Conservation (phyloP, 2,329 filamentous ascomycete genomes). For the Diaporthe aspalathi region DNA sequence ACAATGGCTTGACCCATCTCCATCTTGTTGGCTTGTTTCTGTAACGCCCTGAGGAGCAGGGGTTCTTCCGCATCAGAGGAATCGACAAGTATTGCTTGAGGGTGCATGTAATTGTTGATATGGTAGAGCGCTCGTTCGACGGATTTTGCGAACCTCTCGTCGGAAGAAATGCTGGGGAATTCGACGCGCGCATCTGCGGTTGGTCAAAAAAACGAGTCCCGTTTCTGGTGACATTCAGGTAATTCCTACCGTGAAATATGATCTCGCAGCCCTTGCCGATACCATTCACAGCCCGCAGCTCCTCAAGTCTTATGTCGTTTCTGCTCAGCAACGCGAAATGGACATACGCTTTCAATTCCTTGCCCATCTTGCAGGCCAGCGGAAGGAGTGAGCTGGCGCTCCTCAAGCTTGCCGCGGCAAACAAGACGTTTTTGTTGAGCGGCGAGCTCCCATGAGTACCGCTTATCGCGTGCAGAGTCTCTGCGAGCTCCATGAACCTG, state of each 20-base stretch:
- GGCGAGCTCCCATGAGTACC: constrained; percentile 62
- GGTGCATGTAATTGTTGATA: constrained; percentile 79
- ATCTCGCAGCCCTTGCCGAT: constrained; percentile 78
- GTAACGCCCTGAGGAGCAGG: constrained; percentile 65
- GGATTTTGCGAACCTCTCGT: constrained; percentile 74
- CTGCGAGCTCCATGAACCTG: constrained; percentile 73
- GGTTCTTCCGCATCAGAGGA: constrained; percentile 72
- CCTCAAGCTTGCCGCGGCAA: constrained; percentile 79
- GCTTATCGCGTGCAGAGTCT: constrained; percentile 70
- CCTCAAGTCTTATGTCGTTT: constrained; percentile 74
- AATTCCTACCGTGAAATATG: constrained; percentile 62
- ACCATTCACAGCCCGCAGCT: constrained; percentile 82
- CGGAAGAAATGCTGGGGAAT: constrained; percentile 74
- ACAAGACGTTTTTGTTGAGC: constrained; percentile 79
- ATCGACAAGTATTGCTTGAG: constrained; percentile 81
- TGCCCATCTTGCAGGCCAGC: constrained; percentile 87
- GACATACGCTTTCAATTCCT: constrained; percentile 75
- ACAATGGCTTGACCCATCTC: constrained; percentile 65
- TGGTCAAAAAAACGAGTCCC: not conserved
- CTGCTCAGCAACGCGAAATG: constrained; percentile 85
- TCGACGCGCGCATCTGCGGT: constrained; percentile 80
- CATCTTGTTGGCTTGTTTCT: constrained; percentile 25
- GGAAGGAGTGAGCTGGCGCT: constrained; percentile 81
- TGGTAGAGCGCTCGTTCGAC: constrained; percentile 75
- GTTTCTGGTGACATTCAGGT: constrained; percentile 24